Evolutionary conservation across 345 rosid species (phyloP).

Genomic region (Cardamine chenopodiifolia): DNA sequence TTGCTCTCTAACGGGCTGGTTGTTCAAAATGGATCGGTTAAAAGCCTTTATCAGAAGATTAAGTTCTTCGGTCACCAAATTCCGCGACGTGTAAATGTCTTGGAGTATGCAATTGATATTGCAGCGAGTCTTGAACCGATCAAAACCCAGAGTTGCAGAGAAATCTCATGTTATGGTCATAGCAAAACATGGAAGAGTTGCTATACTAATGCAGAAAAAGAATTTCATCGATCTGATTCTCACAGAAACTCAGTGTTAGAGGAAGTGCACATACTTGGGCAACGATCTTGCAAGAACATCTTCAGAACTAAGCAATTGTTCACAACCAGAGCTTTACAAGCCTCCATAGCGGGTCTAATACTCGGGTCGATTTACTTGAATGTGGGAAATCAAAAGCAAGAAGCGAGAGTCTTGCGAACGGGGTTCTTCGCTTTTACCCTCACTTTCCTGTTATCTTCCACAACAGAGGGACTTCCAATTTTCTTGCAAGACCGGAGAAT

Average conservation of each 20-base stretch:
- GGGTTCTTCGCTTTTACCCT: conserved; percentile 90
- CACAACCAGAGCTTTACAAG: conserved; percentile 70
- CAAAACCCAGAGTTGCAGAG: conserved; percentile 31
- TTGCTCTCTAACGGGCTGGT: conserved; percentile 70
- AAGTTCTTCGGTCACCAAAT: conserved; percentile 56
- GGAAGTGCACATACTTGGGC: conserved; percentile 69
- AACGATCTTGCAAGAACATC: conserved; percentile 78
- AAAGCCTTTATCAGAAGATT: conserved; percentile 61
- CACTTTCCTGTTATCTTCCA: conserved; percentile 80
- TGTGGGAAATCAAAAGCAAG: conserved; percentile 53
- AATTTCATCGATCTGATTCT: conserved; percentile 40
- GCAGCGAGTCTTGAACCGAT: conserved; percentile 49
- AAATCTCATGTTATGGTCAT: conserved; percentile 30
- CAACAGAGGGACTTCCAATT: conserved; percentile 89
- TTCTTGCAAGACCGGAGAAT: conserved; percentile 85
- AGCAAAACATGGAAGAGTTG: conserved; percentile 41
- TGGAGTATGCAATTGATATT: conserved; percentile 83
- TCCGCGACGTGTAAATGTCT: conserved; percentile 73
- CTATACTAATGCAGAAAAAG: conserved; percentile 26
- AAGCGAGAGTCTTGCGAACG: conserved; percentile 53
- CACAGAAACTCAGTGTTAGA: conserved; percentile 53
- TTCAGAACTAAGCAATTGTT: conserved; percentile 85
- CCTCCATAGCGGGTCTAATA: conserved; percentile 66
- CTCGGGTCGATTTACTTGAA: conserved; percentile 78
- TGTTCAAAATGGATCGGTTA: conserved; percentile 63